These are phyloP conservation scores for Oryza punctata DNA, from an alignment of 176 grass and related monocot genomes.

Conservation along the genomic window DNA sequence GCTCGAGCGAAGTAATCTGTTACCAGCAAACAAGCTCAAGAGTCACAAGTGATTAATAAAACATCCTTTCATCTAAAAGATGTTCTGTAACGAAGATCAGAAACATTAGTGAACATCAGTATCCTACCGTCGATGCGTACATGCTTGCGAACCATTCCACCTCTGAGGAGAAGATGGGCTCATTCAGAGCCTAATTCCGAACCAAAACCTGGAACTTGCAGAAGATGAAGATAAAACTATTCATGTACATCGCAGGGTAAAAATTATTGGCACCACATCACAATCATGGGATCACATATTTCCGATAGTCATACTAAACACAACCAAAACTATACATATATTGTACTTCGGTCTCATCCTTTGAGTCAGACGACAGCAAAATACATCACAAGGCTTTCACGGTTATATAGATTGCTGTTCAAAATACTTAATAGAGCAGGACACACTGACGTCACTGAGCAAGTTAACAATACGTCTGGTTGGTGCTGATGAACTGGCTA, in stretches of 20 bases:
- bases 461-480: background rate
- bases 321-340: constrained; percentile 19
- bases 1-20: background rate
- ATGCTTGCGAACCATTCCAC: background rate
- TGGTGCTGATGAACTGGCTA: constrained; percentile 21
- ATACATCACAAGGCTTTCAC: background rate
- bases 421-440: constrained; percentile 10
- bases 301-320: background rate
- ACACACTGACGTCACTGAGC: background rate
- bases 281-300: background rate
- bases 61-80: no score
- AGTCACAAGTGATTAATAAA: no score
- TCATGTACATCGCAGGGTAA: no score
- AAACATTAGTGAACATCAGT: background rate
- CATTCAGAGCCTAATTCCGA: background rate
- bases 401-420: constrained; percentile 2
- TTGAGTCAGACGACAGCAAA: background rate
- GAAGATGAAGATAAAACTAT: background rate
- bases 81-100: no score
- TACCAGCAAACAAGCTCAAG: background rate
- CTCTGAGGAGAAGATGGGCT: background rate
- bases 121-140: background rate
- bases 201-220: background rate
- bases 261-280: constrained; percentile 29
- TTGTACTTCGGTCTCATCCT: constrained; percentile 15